Percentiles rank a stretch among this genome's conserved stretches.
phyloP scores from a whole-genome alignment of 306 rosid species.

The Rosa multiflora region DNA sequence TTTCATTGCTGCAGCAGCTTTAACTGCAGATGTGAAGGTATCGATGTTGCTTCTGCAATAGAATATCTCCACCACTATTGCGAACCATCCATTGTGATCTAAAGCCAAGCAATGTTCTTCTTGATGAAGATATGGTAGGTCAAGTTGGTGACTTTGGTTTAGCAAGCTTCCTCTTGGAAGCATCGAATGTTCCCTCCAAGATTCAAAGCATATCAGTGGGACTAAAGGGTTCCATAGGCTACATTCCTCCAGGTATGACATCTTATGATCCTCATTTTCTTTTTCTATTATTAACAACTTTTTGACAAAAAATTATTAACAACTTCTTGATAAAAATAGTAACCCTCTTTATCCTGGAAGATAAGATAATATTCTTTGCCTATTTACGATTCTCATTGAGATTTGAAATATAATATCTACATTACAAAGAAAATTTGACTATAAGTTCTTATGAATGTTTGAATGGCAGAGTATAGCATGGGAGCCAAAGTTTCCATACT shows the following conservation, averaged over 20 bases:
- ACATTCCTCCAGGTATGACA: conserved; percentile 35
- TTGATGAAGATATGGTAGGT: conserved; percentile 35
- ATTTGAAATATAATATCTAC: too few relatives aligned
- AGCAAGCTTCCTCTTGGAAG: conserved; percentile 26
- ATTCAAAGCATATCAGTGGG: conserved; percentile 7
- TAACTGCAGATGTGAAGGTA: conserved; percentile 98
- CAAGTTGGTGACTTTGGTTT: conserved; percentile 43
- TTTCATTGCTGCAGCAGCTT: conserved; percentile 98
- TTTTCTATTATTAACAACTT: too few relatives aligned
- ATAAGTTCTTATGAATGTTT: not conserved
- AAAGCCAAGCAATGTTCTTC: conserved; percentile 36
- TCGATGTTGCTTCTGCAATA: conserved; percentile 31
- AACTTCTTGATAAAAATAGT: too few relatives aligned
- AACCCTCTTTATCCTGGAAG: not conserved
- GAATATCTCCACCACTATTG: conserved; percentile 27
- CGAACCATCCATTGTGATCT: conserved; percentile 38
- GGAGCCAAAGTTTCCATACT: conserved; percentile 27
- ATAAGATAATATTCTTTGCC: too few relatives aligned
- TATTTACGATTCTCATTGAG: too few relatives aligned
- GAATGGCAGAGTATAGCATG: conserved; percentile 31
- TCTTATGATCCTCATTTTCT: too few relatives aligned
- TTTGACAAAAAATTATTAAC: too few relatives aligned
- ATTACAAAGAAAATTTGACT: too few relatives aligned
- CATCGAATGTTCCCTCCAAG: conserved; percentile 15
- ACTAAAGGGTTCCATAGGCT: conserved; percentile 39